Conservation (phyloP, 768 basidiomycete species). For the Kwoniella sp. region DNA sequence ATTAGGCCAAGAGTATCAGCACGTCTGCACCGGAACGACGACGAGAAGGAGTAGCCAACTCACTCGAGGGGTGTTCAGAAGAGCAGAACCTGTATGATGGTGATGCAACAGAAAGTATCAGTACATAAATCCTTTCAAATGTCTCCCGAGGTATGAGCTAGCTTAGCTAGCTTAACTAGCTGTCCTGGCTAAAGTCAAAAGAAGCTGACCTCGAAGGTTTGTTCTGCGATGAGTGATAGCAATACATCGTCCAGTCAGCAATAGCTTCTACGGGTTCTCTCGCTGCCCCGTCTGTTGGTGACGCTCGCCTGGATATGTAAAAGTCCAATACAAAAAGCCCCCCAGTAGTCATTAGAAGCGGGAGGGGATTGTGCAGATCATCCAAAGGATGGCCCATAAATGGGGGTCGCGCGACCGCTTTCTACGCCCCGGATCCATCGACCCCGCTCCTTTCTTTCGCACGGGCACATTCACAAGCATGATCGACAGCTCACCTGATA, state of each 20-base stretch:
- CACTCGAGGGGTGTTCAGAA: constrained; percentile 45
- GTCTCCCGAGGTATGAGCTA: not conserved
- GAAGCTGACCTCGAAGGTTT: constrained; percentile 38
- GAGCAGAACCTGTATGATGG: constrained; percentile 32
- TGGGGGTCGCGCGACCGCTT: not conserved
- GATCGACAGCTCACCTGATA: constrained; percentile 31
- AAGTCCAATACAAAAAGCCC: too few species aligned
- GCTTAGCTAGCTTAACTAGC: constrained; percentile 1
- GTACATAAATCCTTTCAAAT: too few species aligned
- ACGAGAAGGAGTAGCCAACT: constrained; percentile 7
- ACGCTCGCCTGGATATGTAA: too few species aligned
- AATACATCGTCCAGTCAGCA: too few species aligned
- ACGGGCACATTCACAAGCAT: not conserved
- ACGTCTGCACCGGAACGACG: not conserved
- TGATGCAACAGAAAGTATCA: not conserved
- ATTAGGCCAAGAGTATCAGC: not conserved
- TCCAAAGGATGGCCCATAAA: not conserved
- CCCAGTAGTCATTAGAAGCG: not conserved
- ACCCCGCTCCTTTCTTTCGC: not conserved
- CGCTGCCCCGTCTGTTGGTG: too few species aligned
- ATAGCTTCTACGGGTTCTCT: too few species aligned
- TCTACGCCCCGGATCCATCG: too few species aligned
- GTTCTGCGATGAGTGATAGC: constrained; percentile 22
- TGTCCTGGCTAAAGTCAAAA: not conserved
- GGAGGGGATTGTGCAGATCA: not conserved